Base-by-base conservation (phyloP, 345 rosid genomes). In the Lumnitzera racemosa region DNA sequence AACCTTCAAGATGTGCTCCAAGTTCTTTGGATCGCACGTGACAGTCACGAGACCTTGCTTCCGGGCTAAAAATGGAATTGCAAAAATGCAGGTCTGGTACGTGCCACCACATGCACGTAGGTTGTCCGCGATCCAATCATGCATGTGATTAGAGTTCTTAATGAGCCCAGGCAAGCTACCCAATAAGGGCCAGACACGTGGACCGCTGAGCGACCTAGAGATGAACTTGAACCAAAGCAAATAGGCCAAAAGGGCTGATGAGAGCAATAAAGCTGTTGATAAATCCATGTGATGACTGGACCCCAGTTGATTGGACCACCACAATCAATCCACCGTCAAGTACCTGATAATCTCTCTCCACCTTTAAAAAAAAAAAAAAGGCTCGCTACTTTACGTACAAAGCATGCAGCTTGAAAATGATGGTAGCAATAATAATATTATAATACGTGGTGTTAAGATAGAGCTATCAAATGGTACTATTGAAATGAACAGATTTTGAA, bases 21-120 rank as follows among this genome's bases (percentile, higher is more conserved):
- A 12, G 61, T 79, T 79, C 73, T 51, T 70, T 12, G 83, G 80
- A 43, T 79, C 78, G 68, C 80, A 75, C 57, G 83, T 79, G 80
- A 79, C 83, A 1, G 83, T 79, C 74, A 79, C 80, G 68, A 79
- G 80, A 13, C 83, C 67, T 31, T 75, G 75, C 69, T 61, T 75
- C 23, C 71, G 59, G 16, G 83, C 83, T 7, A 79, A 47, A 49
- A 64, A 65, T 0, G 80, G 80, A 46, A 79, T 36, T 10, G 76
- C 70, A 20, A 61, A 24, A 5, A 54, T 68, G 66, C 83, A 79
- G 15, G 83, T 79, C 72, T 79, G 83, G 72, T 79, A 79, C 59
- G 80, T 79, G 53, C 80, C 78, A 50, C 80, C 68, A 36, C 62
- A 51, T 10, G 69, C 63, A 8, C 70, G 69, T 36, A 79, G 80